Conservation (phyloP, 2,329 filamentous ascomycete species). For the Hypoxylon sp. region DNA sequence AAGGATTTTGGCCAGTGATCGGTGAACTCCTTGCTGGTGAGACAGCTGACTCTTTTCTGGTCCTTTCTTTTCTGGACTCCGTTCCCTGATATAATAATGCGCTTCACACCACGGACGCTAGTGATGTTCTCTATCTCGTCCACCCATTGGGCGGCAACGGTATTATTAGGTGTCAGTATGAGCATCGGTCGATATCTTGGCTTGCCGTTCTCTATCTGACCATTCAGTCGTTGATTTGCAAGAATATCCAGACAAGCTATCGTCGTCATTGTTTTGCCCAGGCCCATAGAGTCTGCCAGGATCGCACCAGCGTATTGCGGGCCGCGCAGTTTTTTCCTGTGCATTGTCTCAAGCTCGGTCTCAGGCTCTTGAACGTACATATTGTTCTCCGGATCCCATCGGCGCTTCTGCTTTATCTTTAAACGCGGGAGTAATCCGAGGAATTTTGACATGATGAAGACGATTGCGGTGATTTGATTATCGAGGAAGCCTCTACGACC, state of each 20-base stretch:
- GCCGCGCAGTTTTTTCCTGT: constrained; percentile 40
- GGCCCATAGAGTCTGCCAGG: constrained; percentile 50
- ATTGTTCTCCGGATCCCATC: constrained; percentile 1
- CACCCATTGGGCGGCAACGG: constrained; percentile 49
- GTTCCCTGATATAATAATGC: constrained; percentile 22
- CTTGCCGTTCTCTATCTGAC: constrained; percentile 14
- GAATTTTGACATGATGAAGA: constrained; percentile 50
- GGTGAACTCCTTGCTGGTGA: constrained; percentile 36
- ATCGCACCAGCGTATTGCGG: constrained; percentile 49
- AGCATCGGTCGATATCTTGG: constrained; percentile 44
- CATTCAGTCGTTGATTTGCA: constrained; percentile 42
- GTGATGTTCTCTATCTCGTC: constrained; percentile 43
- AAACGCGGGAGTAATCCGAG: constrained; percentile 46
- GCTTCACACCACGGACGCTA: constrained; percentile 8
- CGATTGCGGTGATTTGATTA: constrained; percentile 50
- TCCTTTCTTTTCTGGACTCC: not conserved
- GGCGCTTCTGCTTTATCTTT: not conserved
- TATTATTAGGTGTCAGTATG: constrained; percentile 45
- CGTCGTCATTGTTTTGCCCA: constrained; percentile 49
- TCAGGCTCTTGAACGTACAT: constrained; percentile 5
- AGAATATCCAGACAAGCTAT: constrained; percentile 45
- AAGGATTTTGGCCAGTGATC: constrained; percentile 36
- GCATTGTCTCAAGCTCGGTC: constrained; percentile 23
- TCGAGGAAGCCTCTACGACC: constrained; percentile 46
- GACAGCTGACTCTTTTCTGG: constrained; percentile 10